These are phyloP conservation scores for Boletellus deceptivus DNA, from an alignment of 1,284 basidiomycete species.

Conservation along the genomic window DNA sequence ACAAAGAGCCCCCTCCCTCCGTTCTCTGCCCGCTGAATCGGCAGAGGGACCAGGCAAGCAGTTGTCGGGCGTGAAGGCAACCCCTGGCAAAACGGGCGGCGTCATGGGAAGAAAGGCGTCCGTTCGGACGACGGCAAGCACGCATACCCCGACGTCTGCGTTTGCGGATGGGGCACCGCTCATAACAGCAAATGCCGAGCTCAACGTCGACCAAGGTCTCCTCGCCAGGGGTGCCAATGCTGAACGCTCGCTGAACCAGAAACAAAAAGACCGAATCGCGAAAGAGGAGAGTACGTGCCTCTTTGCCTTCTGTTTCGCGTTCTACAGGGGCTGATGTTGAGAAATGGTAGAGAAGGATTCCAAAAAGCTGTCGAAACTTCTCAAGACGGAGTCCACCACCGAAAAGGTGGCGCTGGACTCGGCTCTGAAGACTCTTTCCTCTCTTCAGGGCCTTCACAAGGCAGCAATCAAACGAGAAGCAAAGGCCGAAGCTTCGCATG, in stretches of 20 bases:
- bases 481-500: slow-evolving; percentile 24
- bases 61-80: neutral
- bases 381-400: slow-evolving; percentile 27
- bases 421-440: slow-evolving; percentile 25
- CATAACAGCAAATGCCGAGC: slow-evolving; percentile 19
- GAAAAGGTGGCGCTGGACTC: slow-evolving; percentile 31
- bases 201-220: slow-evolving; percentile 23
- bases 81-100: neutral
- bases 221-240: slow-evolving; percentile 20
- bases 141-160: slow-evolving; percentile 19
- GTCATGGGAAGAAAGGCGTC: slow-evolving; percentile 21
- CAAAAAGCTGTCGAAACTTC: slow-evolving; percentile 25
- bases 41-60: slow-evolving; percentile 7
- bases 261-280: slow-evolving; percentile 28
- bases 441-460: slow-evolving; percentile 32
- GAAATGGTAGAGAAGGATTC: slow-evolving; percentile 21
- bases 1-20: slow-evolving; percentile 19
- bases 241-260: slow-evolving; percentile 26
- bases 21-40: slow-evolving; percentile 23
- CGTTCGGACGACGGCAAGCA: slow-evolving; percentile 22
- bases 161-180: slow-evolving; percentile 29
- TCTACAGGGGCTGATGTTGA: neutral
- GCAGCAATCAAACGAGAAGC: slow-evolving; percentile 30
- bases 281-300: slow-evolving; percentile 26
- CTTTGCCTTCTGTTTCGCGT: neutral